Evolutionary conservation across 345 rosid species (phyloP).

Genomic region (Gossypium ekmanianum): DNA sequence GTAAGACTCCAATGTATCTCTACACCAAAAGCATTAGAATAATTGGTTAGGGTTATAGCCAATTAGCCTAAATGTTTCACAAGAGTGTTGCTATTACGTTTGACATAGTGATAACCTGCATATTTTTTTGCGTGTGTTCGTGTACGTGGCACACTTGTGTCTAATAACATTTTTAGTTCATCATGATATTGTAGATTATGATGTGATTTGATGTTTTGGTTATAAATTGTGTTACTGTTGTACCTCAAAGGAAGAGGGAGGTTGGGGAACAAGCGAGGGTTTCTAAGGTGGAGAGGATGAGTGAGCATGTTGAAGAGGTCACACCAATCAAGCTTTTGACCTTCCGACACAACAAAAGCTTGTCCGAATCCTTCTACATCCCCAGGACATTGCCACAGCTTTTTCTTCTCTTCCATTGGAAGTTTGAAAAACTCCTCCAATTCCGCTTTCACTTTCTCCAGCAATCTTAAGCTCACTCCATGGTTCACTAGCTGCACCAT

Average conservation of each 20-base stretch:
- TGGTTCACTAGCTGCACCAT: slow-evolving; percentile 33
- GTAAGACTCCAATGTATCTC: slow-evolving; percentile 34
- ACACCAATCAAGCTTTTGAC: slow-evolving; percentile 46
- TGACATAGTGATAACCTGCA: no score
- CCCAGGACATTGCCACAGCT: slow-evolving; percentile 32
- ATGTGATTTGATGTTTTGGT: no score
- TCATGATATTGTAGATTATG: no score
- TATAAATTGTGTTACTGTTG: no score
- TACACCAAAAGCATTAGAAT: slow-evolving; percentile 9
- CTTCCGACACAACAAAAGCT: slow-evolving; percentile 37
- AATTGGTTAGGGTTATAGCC: not conserved
- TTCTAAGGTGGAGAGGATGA: slow-evolving; percentile 24
- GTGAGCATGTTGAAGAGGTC: slow-evolving; percentile 33
- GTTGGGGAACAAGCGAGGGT: slow-evolving; percentile 30
- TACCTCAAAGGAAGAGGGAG: slow-evolving; percentile 38
- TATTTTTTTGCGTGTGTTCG: no score
- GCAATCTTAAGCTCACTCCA: slow-evolving; percentile 29
- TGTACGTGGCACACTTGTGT: no score
- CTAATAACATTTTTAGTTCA: no score
- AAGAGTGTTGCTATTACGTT: not conserved
- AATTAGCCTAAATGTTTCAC: not conserved
- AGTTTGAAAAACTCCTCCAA: slow-evolving; percentile 32
- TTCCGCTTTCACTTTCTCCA: slow-evolving; percentile 34
- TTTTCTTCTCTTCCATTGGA: slow-evolving; percentile 38
- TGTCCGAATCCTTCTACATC: slow-evolving; percentile 45